phyloP scores from a whole-genome alignment of 2,329 filamentous ascomycete species.

The Hymenoscyphus linearis region DNA sequence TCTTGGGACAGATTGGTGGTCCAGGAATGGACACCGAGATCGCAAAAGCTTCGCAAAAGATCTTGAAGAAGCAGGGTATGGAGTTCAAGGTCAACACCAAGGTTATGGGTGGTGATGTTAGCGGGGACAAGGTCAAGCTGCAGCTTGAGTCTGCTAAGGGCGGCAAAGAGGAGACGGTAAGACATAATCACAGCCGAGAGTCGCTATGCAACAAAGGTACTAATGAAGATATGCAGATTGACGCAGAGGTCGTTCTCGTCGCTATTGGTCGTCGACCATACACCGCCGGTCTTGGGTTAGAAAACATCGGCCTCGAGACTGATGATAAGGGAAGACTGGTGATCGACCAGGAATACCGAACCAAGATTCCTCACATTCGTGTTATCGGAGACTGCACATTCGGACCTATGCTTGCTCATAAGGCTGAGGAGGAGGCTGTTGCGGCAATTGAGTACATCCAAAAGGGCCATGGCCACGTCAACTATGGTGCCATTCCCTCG shows the following conservation, averaged over 20 bases:
- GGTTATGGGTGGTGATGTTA: conserved; percentile 79
- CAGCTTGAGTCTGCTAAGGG: conserved; percentile 90
- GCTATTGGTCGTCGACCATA: conserved; percentile 96
- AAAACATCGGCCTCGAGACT: conserved; percentile 86
- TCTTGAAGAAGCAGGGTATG: conserved; percentile 91
- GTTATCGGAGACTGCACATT: conserved; percentile 96
- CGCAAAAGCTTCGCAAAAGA: conserved; percentile 85
- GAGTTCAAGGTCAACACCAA: conserved; percentile 99
- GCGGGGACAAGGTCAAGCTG: conserved; percentile 72
- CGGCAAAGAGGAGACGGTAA: conserved; percentile 85
- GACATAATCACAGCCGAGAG: conserved; percentile 28
- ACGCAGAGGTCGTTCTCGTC: conserved; percentile 91
- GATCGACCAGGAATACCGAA: conserved; percentile 98
- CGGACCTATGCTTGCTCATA: conserved; percentile 98
- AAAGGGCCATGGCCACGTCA: conserved; percentile 97
- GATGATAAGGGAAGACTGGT: conserved; percentile 93
- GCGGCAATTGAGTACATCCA: conserved; percentile 95
- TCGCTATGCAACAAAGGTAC: neutral
- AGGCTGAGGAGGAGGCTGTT: conserved; percentile 96
- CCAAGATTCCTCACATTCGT: conserved; percentile 94
- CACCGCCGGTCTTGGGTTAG: conserved; percentile 83
- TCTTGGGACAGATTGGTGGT: conserved; percentile 90
- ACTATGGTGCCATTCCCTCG: conserved; percentile 95
- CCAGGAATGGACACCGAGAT: conserved; percentile 96
- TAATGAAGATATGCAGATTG: conserved; percentile 53